phyloP scores from a whole-genome alignment of 345 rosid genomes.

The Gossypium turneri region DNA sequence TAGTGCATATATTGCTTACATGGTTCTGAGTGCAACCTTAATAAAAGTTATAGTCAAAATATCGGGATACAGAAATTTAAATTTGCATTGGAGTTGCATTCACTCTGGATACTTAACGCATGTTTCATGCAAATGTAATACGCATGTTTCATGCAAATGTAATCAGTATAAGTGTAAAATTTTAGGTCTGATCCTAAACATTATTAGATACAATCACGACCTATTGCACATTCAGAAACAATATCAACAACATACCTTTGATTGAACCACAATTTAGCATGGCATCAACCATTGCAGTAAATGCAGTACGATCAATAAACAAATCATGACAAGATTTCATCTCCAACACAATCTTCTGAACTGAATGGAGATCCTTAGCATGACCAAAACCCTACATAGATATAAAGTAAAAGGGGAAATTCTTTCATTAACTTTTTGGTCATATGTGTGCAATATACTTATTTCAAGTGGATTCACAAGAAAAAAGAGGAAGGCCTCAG shows the following conservation, averaged over 20 bases:
- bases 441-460: not conserved
- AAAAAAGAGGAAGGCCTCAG: constrained; percentile 11
- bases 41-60: not conserved
- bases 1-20: not conserved
- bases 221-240: constrained; percentile 9
- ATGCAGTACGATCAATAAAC: constrained; percentile 59
- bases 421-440: not conserved
- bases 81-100: not conserved
- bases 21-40: not conserved
- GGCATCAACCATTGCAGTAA: constrained; percentile 64
- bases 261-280: constrained; percentile 54
- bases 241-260: constrained; percentile 37
- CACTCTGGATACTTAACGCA: not conserved
- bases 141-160: not conserved
- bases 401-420: not conserved
- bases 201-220: not conserved
- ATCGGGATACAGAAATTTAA: not conserved
- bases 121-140: not conserved
- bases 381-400: constrained; percentile 51
- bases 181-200: not conserved
- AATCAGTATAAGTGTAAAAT: not conserved
- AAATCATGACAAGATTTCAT: constrained; percentile 48
- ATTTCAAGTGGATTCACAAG: not conserved
- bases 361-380: constrained; percentile 46
- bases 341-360: constrained; percentile 43